Percentiles rank a stretch among this genome's conserved stretches.
These are phyloP conservation scores for Podila epicladia DNA, from an alignment of 192 early-diverging fungal species.

Conservation along the genomic window DNA sequence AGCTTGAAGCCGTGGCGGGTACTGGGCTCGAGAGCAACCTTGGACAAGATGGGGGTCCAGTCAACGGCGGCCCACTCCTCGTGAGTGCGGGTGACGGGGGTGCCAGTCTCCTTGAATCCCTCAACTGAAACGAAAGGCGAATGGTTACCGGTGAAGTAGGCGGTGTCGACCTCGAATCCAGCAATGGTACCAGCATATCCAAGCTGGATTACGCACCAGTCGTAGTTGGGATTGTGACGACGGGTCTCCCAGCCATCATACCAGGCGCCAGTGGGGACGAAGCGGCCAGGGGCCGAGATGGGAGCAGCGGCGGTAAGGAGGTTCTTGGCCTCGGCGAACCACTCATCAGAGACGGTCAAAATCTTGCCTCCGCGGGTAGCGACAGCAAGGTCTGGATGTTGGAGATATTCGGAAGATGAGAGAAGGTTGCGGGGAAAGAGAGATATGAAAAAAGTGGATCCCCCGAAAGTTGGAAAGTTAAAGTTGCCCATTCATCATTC, in stretches of 20 bases:
- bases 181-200: conserved; percentile 83
- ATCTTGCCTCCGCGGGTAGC: conserved; percentile 76
- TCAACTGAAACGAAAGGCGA: conserved; percentile 87
- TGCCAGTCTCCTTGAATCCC: conserved; percentile 53
- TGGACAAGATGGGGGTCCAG: conserved; percentile 70
- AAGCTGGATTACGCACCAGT: conserved; percentile 86
- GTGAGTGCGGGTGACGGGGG: conserved; percentile 28
- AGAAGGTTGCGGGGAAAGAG: too few relatives aligned
- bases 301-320: conserved; percentile 79
- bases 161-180: conserved; percentile 92
- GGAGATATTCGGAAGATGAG: too few relatives aligned
- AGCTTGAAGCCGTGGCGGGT: conserved; percentile 77
- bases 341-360: conserved; percentile 89
- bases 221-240: conserved; percentile 86
- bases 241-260: conserved; percentile 96
- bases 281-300: conserved; percentile 65
- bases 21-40: conserved; percentile 75
- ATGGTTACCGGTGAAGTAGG: conserved; percentile 95
- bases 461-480: too few relatives aligned
- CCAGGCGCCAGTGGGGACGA: conserved; percentile 77
- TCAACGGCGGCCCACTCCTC: conserved; percentile 45
- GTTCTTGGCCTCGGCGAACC: conserved; percentile 87
- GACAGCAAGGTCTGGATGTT: conserved; percentile 76
- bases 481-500: too few relatives aligned
- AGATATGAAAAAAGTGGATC: too few relatives aligned